Conservation (phyloP, 2,329 filamentous ascomycete genomes). For the Tricladium varicosporioides region DNA sequence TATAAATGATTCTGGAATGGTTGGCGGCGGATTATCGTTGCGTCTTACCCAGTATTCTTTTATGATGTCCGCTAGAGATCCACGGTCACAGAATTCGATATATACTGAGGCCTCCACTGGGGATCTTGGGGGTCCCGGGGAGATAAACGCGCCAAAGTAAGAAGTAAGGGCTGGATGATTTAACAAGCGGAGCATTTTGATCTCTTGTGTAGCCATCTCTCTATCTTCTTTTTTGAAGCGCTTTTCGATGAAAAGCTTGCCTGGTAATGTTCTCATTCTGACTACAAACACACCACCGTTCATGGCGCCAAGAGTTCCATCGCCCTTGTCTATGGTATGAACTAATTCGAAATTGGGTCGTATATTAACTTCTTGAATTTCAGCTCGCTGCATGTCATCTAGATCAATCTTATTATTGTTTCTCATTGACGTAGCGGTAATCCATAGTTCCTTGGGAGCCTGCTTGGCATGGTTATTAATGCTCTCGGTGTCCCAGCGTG, state of each 20-base stretch:
- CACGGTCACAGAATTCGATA: conserved; percentile 31
- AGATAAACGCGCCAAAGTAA: conserved; percentile 25
- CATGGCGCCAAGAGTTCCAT: conserved; percentile 27
- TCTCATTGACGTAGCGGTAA: not conserved
- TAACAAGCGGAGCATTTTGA: conserved; percentile 22
- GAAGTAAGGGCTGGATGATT: conserved; percentile 23
- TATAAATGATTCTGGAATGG: conserved; percentile 26
- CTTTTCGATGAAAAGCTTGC: conserved; percentile 20
- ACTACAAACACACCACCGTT: conserved; percentile 21
- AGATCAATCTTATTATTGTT: conserved; percentile 5
- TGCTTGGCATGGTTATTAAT: not conserved
- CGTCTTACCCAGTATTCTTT: conserved; percentile 14
- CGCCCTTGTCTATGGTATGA: conserved; percentile 24
- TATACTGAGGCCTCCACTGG: conserved; percentile 21
- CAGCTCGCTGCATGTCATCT: not conserved
- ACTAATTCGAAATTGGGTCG: conserved; percentile 24
- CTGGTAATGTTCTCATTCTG: conserved; percentile 6
- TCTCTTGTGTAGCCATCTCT: conserved; percentile 16
- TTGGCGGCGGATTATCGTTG: not conserved
- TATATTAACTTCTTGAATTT: conserved; percentile 12
- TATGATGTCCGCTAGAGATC: conserved; percentile 26
- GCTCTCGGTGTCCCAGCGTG: conserved; percentile 1
- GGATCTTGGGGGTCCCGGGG: not conserved
- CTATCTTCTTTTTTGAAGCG: conserved; percentile 14
- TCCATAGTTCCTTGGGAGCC: conserved; percentile 1